Evolutionary conservation across 2,329 filamentous ascomycete species (phyloP).

Genomic region (Botryosphaeria dothidea): DNA sequence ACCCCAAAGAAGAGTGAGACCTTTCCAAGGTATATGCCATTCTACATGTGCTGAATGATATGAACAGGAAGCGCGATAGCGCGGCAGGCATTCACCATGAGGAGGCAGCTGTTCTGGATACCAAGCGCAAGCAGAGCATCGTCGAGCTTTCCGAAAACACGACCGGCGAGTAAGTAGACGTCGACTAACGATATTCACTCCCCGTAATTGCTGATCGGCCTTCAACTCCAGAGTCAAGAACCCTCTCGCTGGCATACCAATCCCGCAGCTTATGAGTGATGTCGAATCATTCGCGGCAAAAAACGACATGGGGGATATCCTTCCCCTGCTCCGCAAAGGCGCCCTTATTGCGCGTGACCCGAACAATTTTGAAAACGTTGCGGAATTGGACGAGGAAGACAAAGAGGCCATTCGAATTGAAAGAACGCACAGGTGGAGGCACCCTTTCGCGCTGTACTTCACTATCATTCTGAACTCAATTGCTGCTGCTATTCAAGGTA

Average conservation of each 20-base stretch:
- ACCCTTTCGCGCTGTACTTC: slow-evolving; percentile 61
- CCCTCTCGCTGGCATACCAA: slow-evolving; percentile 57
- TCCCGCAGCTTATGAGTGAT: slow-evolving; percentile 51
- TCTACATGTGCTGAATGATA: neutral
- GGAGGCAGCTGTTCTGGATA: neutral
- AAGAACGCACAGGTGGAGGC: slow-evolving; percentile 62
- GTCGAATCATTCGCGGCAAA: slow-evolving; percentile 62
- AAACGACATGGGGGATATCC: slow-evolving; percentile 60
- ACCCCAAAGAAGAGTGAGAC: slow-evolving; percentile 1
- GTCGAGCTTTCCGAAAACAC: neutral
- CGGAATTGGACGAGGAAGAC: slow-evolving; percentile 62
- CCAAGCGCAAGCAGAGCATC: neutral
- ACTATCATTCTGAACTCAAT: slow-evolving; percentile 70
- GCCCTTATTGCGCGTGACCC: slow-evolving; percentile 75
- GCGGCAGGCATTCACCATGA: neutral
- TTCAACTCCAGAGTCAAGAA: slow-evolving; percentile 51
- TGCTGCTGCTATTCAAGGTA: slow-evolving; percentile 69
- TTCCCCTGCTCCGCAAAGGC: slow-evolving; percentile 64
- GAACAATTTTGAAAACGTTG: slow-evolving; percentile 60
- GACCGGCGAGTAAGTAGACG: neutral
- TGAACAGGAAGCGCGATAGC: neutral
- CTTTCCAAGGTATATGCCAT: neutral
- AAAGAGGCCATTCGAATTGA: slow-evolving; percentile 62
- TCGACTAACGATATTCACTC: neutral
- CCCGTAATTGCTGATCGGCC: neutral